Evolutionary conservation across 768 basidiomycete genomes (phyloP).

Genomic region (Hemileccinum rubropunctum): DNA sequence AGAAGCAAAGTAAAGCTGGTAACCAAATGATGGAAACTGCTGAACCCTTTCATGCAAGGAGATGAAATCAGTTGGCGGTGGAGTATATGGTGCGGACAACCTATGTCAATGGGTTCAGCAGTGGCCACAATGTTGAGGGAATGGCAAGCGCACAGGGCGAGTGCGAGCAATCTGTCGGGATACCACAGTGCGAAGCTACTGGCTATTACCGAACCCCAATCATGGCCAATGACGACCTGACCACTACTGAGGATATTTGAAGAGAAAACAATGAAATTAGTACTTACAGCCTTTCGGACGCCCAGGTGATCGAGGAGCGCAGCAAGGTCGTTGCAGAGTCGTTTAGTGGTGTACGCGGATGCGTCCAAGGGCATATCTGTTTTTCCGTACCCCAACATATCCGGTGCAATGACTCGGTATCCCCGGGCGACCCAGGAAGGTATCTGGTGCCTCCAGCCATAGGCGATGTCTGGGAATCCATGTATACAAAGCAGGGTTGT

Average conservation of each 20-base stretch:
- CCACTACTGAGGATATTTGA: background rate
- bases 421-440: slow-evolving; percentile 62
- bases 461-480: slow-evolving; percentile 76
- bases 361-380: slow-evolving; percentile 59
- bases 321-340: slow-evolving; percentile 57
- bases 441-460: slow-evolving; percentile 76
- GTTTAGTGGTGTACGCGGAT: slow-evolving; percentile 57
- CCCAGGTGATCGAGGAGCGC: slow-evolving; percentile 60
- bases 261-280: background rate
- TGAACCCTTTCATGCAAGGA: slow-evolving; percentile 51
- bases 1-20: slow-evolving; percentile 66
- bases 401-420: slow-evolving; percentile 56
- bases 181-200: slow-evolving; percentile 72
- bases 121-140: background rate
- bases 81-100: slow-evolving; percentile 63
- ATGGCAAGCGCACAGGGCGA: slow-evolving; percentile 51
- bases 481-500: slow-evolving; percentile 70
- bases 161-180: slow-evolving; percentile 56
- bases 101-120: slow-evolving; percentile 34
- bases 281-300: slow-evolving; percentile 52
- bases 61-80: slow-evolving; percentile 49
- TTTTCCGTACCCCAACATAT: slow-evolving; percentile 58
- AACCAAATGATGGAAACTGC: slow-evolving; percentile 56
- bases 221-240: slow-evolving; percentile 71
- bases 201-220: slow-evolving; percentile 71